Evolutionary conservation across 2,329 filamentous ascomycete genomes (phyloP), one percentile per base, ranked within the genome.

Genomic region (Verticillium klebahnii): DNA sequence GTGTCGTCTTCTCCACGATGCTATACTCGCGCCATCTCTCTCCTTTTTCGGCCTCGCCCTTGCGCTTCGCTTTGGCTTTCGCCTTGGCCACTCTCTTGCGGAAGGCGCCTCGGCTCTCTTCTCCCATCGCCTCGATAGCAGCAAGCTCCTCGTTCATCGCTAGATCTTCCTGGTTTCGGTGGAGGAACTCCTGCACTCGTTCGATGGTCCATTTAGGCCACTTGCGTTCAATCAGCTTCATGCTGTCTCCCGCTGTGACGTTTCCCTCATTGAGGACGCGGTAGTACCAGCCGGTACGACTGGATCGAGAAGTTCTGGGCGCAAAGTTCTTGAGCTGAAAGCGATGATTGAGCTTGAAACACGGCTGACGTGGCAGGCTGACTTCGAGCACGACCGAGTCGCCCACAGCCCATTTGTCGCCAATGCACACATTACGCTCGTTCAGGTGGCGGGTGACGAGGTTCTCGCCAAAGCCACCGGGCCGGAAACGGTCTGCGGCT

Each of bases 291-390:
- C 87, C 87, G 0, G 86, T 89, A 1, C 86, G 80, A 62, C 83
- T 83, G 2, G 75, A 76, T 64, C 80, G 78, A 72, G 84, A 87
- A 0, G 85, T 83, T 23, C 79, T 75, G 0, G 82, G 82, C 4
- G 86, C 84, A 71, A 89, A 88, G 63, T 86, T 82, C 67, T 84
- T 85, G 11, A 88, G 74, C 37, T 82, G 78, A 70, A 90, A 90
- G 1, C 87, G 84, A 67, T 89, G 86, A 69, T 89, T 90, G 9
- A 90, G 79, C 69, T 89, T 90, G 75, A 84, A 89, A 74, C 87
- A 89, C 11, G 87, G 87, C 66, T 86, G 82, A 17, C 87, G 80
- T 0, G 87, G 87, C 29, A 88, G 74, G 64, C 80, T 83, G 29
- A 89, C 82, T 66, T 89, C 83, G 0, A 89, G 76, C 2, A 85